Evolutionary conservation across 805 yeast species (phyloP).

Genomic region (Pichia manshurica): DNA sequence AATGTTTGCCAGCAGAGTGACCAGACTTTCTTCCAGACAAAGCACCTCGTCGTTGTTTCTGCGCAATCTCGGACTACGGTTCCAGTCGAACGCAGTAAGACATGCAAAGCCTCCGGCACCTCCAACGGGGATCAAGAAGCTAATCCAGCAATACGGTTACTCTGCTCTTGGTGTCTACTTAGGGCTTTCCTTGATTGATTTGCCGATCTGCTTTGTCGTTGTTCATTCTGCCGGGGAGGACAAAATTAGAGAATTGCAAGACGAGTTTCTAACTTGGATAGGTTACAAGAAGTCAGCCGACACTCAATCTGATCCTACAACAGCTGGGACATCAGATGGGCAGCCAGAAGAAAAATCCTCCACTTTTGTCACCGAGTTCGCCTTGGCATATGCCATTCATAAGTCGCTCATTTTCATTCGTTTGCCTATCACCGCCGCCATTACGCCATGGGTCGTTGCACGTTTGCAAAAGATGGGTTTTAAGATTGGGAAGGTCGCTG

Average conservation of each 20-base stretch:
- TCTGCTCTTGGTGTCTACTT: constrained; percentile 84
- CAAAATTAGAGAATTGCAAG: constrained; percentile 61
- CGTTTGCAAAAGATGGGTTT: constrained; percentile 72
- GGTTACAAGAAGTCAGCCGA: constrained; percentile 35
- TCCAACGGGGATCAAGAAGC: constrained; percentile 49
- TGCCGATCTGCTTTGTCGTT: constrained; percentile 73
- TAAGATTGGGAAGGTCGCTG: constrained; percentile 53
- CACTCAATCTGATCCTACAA: not conserved
- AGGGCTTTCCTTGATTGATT: constrained; percentile 65
- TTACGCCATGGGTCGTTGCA: constrained; percentile 75
- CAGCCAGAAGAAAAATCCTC: constrained; percentile 19
- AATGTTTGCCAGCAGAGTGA: constrained; percentile 1
- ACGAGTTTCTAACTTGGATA: constrained; percentile 49
- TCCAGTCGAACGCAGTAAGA: constrained; percentile 15
- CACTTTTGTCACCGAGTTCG: constrained; percentile 72
- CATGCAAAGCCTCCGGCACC: constrained; percentile 22
- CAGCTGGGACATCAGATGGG: constrained; percentile 11
- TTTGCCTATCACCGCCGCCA: constrained; percentile 85
- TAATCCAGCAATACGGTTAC: constrained; percentile 84
- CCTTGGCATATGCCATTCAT: constrained; percentile 89
- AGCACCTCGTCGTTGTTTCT: constrained; percentile 1
- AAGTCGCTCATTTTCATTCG: constrained; percentile 80
- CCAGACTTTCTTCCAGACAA: not conserved
- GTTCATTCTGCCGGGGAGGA: constrained; percentile 91
- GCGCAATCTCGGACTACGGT: constrained; percentile 10